Percentiles rank a stretch among this genome's conserved stretches.
phyloP scores from a whole-genome alignment of 345 rosid genomes.

The sweet orange (Citrus sinensis) region DNA sequence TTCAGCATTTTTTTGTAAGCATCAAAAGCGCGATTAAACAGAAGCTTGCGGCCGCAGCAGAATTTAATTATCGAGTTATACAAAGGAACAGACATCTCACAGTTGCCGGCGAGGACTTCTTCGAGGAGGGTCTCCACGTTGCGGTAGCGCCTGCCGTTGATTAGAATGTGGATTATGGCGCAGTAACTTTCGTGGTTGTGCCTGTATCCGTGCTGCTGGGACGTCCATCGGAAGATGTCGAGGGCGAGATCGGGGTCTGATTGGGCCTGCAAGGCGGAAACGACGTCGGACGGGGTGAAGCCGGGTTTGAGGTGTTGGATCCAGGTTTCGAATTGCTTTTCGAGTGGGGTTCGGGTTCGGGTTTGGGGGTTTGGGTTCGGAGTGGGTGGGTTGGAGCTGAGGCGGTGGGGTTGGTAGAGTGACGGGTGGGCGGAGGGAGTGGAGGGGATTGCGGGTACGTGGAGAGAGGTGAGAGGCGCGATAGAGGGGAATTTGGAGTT shows the following conservation, averaged over 20 bases:
- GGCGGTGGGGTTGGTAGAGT: conserved; percentile 15
- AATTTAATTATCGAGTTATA: conserved; percentile 66
- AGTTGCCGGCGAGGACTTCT: conserved; percentile 87
- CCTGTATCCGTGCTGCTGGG: conserved; percentile 65
- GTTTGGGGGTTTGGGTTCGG: conserved; percentile 19
- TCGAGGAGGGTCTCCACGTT: conserved; percentile 67
- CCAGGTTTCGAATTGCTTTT: conserved; percentile 82
- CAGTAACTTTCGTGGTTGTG: conserved; percentile 67
- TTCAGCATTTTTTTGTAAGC: conserved; percentile 74
- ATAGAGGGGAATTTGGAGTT: background rate
- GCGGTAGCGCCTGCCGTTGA: conserved; percentile 61
- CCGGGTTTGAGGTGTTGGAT: conserved; percentile 75
- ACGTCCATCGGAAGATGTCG: conserved; percentile 94
- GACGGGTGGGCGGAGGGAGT: conserved; percentile 6
- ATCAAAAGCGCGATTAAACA: conserved; percentile 75
- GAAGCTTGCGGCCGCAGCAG: conserved; percentile 74
- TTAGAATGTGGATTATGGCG: conserved; percentile 55
- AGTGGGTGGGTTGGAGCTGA: conserved; percentile 29
- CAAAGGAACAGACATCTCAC: conserved; percentile 63
- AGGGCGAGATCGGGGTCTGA: conserved; percentile 82
- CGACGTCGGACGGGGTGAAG: conserved; percentile 68
- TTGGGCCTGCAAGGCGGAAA: conserved; percentile 62
- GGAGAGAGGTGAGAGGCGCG: background rate
- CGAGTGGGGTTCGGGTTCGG: conserved; percentile 68
- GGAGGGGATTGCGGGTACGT: background rate